Conservation (phyloP, 2,329 filamentous ascomycete species). For the Colletotrichum agaves region DNA sequence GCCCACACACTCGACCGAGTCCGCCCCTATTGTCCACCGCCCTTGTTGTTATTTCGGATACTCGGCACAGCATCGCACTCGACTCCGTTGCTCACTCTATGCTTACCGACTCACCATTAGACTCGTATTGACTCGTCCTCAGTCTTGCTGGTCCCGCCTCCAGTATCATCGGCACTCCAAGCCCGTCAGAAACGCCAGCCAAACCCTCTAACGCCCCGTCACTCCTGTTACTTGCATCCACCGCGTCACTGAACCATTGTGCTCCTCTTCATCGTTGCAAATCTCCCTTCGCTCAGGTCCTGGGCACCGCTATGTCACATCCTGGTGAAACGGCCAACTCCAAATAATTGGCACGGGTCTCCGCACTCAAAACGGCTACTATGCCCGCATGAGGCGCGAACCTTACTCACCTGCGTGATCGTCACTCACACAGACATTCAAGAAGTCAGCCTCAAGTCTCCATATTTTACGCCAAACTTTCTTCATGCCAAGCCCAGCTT, state of each 20-base stretch:
- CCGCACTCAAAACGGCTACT: conserved; percentile 29
- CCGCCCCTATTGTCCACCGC: neutral
- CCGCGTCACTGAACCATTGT: conserved; percentile 2
- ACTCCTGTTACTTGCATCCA: conserved; percentile 4
- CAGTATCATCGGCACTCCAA: conserved; percentile 31
- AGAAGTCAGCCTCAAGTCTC: conserved; percentile 13
- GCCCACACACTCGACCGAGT: neutral
- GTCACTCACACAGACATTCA: conserved; percentile 28
- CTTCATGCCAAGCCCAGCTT: conserved; percentile 29
- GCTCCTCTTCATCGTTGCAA: conserved; percentile 9
- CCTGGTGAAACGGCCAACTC: conserved; percentile 29
- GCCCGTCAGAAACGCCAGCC: conserved; percentile 10
- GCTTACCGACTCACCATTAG: neutral
- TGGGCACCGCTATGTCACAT: conserved; percentile 20
- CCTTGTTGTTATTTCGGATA: conserved; percentile 27
- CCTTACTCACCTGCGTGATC: conserved; percentile 36
- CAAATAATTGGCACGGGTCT: conserved; percentile 29
- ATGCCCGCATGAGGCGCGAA: conserved; percentile 28
- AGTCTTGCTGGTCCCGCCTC: conserved; percentile 29
- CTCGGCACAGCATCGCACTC: conserved; percentile 14
- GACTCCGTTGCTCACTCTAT: neutral
- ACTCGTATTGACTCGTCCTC: conserved; percentile 12
- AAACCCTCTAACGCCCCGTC: neutral
- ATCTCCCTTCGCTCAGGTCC: conserved; percentile 6
- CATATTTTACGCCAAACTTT: conserved; percentile 27